Evolutionary conservation across 1,139 yeast species (phyloP), one percentile per base, ranked within the genome.

Genomic region (Meyerozyma sp.): DNA sequence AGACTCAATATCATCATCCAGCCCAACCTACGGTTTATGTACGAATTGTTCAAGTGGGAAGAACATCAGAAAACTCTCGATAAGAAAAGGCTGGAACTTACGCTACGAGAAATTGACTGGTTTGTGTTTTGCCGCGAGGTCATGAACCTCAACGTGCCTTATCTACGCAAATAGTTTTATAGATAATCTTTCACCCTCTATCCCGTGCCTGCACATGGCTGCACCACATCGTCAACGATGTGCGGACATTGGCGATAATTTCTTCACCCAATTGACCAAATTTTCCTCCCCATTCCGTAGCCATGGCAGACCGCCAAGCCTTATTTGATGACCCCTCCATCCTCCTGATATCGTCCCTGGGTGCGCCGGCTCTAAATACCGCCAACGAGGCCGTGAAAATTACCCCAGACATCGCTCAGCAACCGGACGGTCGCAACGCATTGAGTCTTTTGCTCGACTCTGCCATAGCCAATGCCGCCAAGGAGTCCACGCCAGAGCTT

Each of bases 41-140:
- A 73, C 49, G 79, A 73, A 48, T 57, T 73, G 45, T 71, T 73
- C 57, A 70, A 73, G 51, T 73, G 79, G 79, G 75, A 72, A 44
- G 77, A 73, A 46, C 11, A 16, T 2, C 26, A 34, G 4, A 10
- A 13, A 18, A 8, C 13, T 10, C 21, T 8, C 18, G n/a, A 16
- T 6, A 11, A 23, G 26, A 21, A 14, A 5, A 25, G 20, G 13
- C 26, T 10, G 26, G 26, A 18, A 1, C 14, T 10, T 25, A 34
- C 37, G 11, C 16, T 21, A 23, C 66, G 95, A 32, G 90, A 83
- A 50, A 83, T 88, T 40, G 96, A 90, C 57, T 91, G 98, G 98
- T 86, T 81, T 58, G 74, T 86, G n/a, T 68, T 91, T 59, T 88
- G 97, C 61, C 77, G 95, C 39, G 95, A 90, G 55, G 87, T 91